phyloP scores from a whole-genome alignment of 2,329 filamentous ascomycete genomes.

The Rutstroemia sp. region DNA sequence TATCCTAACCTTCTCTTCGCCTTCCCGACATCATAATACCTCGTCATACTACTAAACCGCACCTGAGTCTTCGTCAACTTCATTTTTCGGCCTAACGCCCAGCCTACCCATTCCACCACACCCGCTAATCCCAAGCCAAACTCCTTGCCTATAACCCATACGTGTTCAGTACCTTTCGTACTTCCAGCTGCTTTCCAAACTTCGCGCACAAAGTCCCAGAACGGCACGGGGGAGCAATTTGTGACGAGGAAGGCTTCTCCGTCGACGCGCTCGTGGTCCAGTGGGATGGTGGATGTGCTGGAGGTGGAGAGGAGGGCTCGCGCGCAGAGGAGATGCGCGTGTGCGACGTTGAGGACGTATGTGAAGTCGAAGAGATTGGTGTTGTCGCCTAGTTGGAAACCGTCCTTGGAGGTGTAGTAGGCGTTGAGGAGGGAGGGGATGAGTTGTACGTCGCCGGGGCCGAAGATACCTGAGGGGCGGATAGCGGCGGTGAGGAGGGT shows the following conservation, averaged over 20 bases:
- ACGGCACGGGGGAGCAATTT: conserved; percentile 77
- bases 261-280: conserved; percentile 67
- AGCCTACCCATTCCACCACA: conserved; percentile 45
- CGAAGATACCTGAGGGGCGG: conserved; percentile 84
- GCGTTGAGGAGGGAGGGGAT: conserved; percentile 68
- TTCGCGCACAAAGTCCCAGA: conserved; percentile 79
- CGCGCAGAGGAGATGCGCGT: conserved; percentile 73
- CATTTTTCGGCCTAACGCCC: conserved; percentile 43
- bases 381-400: conserved; percentile 73
- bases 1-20: conserved; percentile 66
- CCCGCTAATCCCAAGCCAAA: conserved; percentile 37
- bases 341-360: conserved; percentile 61
- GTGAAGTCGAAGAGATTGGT: conserved; percentile 65
- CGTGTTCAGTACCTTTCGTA: conserved; percentile 43
- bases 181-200: conserved; percentile 57
- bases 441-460: conserved; percentile 75
- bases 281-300: conserved; percentile 42
- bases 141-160: conserved; percentile 47
- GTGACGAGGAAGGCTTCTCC: conserved; percentile 88
- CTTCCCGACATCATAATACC: conserved; percentile 73
- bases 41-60: conserved; percentile 63
- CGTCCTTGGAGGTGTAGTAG: conserved; percentile 60
- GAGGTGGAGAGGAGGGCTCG: conserved; percentile 42
- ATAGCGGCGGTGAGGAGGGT: conserved; percentile 69
- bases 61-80: conserved; percentile 41